Percentiles rank a stretch among this genome's conserved stretches.
Conservation (phyloP, 495 filamentous ascomycete genomes). For the Hypoxylon fuscum region DNA sequence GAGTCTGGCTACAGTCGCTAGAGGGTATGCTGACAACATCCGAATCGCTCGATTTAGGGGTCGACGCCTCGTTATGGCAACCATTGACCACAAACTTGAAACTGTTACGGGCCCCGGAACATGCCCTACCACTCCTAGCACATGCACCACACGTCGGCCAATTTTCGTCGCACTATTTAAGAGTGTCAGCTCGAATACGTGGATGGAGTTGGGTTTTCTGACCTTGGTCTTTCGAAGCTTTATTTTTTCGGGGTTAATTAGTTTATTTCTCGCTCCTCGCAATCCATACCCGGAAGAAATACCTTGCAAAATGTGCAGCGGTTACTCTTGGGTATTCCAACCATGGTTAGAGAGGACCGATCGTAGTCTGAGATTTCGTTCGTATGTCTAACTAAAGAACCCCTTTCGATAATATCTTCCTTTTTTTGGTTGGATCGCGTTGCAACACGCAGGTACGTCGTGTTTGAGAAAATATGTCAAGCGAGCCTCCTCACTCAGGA, state of each 20-base stretch:
- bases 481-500: background rate
- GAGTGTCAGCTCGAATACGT: conserved; percentile 8
- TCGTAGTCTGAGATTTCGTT: background rate
- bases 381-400: no score
- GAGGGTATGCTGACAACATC: conserved; percentile 16
- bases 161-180: conserved; percentile 52
- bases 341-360: conserved; percentile 26
- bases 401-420: background rate
- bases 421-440: conserved; percentile 2
- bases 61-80: conserved; percentile 35
- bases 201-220: background rate
- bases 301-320: conserved; percentile 44
- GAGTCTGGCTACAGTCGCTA: conserved; percentile 5
- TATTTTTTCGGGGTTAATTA: no score
- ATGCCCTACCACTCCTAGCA: conserved; percentile 46
- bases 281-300: no score
- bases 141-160: conserved; percentile 54
- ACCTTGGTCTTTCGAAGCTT: conserved; percentile 43
- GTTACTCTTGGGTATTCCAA: conserved; percentile 44
- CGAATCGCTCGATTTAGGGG: conserved; percentile 13
- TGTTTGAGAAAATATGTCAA: conserved; percentile 16
- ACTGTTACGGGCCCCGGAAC: conserved; percentile 42
- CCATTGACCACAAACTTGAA: conserved; percentile 48
- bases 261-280: no score
- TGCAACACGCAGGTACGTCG: conserved; percentile 21